Evolutionary conservation across 2,329 filamentous ascomycete genomes (phyloP).

Genomic region (Tolypocladium tundrense): DNA sequence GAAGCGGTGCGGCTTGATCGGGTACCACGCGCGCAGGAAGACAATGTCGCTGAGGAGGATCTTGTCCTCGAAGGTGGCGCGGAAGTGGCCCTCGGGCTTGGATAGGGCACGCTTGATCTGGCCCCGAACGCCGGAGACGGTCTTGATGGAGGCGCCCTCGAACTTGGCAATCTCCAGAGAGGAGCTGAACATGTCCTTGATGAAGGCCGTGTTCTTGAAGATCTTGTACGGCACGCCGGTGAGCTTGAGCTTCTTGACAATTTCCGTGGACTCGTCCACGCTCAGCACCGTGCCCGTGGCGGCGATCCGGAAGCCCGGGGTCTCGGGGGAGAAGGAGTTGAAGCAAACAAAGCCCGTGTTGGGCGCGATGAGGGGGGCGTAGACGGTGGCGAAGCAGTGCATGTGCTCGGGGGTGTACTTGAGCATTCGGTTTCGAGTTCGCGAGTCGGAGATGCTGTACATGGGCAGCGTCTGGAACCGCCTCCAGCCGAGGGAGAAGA

Average conservation of each 20-base stretch:
- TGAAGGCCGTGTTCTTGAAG: constrained; percentile 98
- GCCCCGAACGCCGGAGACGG: constrained; percentile 87
- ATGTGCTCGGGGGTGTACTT: constrained; percentile 99
- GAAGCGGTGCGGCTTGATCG: constrained; percentile 88
- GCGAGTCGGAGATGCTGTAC: constrained; percentile 90
- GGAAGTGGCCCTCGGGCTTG: constrained; percentile 91
- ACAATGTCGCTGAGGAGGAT: constrained; percentile 94
- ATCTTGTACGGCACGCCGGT: constrained; percentile 93
- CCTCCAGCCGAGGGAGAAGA: constrained; percentile 94
- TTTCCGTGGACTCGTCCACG: constrained; percentile 92
- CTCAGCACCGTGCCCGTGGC: constrained; percentile 89
- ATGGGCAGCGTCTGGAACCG: constrained; percentile 87
- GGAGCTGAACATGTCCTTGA: constrained; percentile 96
- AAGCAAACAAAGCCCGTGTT: constrained; percentile 95
- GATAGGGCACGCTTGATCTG: constrained; percentile 94
- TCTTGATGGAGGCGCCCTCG: constrained; percentile 90
- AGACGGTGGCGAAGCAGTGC: constrained; percentile 96
- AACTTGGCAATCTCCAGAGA: constrained; percentile 96
- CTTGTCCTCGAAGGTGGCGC: constrained; percentile 98
- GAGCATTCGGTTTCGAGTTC: constrained; percentile 91
- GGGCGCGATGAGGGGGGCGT: constrained; percentile 86
- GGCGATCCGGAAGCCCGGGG: constrained; percentile 84
- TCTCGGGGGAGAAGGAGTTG: constrained; percentile 75
- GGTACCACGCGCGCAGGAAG: constrained; percentile 94
- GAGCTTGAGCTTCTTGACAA: constrained; percentile 98